Evolutionary conservation across 345 rosid genomes (phyloP).

Genomic region (Sonneratia caseolaris): DNA sequence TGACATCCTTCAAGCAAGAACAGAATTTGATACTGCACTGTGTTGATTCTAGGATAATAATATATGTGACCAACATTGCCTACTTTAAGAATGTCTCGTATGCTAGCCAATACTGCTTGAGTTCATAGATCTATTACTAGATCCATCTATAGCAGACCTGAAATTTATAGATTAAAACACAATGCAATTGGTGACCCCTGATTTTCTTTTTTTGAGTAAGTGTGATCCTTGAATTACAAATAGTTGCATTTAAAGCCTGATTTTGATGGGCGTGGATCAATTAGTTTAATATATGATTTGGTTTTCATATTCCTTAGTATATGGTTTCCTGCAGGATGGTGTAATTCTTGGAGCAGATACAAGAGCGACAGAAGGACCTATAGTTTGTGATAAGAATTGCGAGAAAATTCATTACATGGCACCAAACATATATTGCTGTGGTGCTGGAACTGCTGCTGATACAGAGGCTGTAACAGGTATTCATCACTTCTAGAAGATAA

Average conservation of each 20-base stretch:
- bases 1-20: not conserved
- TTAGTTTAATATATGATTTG: not conserved
- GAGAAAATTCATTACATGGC: conserved; percentile 99
- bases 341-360: conserved; percentile 84
- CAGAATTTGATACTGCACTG: too few species aligned
- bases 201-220: not conserved
- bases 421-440: conserved; percentile 93
- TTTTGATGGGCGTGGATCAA: not conserved
- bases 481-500: not conserved
- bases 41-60: not conserved
- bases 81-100: not conserved
- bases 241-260: not conserved
- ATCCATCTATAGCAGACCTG: not conserved
- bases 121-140: not conserved
- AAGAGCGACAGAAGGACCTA: conserved; percentile 71
- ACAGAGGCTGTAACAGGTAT: conserved; percentile 97
- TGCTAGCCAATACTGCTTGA: not conserved
- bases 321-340: conserved; percentile 47
- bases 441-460: conserved; percentile 98
- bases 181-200: too few species aligned
- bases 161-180: not conserved
- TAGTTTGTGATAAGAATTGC: conserved; percentile 96
- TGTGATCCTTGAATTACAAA: not conserved
- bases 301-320: not conserved
- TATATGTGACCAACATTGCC: not conserved